Evolutionary conservation across 2,329 filamentous ascomycete genomes (phyloP).

Genomic region (Daldinia sp.): DNA sequence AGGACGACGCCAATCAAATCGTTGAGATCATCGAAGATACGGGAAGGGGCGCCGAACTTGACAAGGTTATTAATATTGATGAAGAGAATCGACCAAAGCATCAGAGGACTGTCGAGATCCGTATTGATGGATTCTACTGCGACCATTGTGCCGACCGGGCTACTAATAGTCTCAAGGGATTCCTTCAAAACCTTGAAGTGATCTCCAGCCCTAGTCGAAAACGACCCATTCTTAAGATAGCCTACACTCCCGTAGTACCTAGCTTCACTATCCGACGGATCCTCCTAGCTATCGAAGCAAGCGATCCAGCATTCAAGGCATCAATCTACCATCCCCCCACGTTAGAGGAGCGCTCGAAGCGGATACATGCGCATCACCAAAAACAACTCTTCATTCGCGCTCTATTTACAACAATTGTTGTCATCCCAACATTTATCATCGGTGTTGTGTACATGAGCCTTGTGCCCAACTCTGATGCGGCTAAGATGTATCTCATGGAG

Average conservation of each 20-base stretch:
- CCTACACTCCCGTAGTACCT: conserved; percentile 76
- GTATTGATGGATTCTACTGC: conserved; percentile 80
- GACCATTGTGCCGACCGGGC: conserved; percentile 75
- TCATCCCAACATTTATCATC: conserved; percentile 86
- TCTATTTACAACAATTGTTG: conserved; percentile 73
- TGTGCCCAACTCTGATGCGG: conserved; percentile 68
- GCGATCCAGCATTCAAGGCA: conserved; percentile 74
- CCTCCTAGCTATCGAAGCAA: conserved; percentile 72
- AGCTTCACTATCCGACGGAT: conserved; percentile 81
- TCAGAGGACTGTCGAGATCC: conserved; percentile 72
- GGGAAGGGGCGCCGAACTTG: conserved; percentile 74
- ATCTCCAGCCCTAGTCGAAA: conserved; percentile 67
- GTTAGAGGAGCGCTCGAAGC: conserved; percentile 82
- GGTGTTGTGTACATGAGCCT: conserved; percentile 94
- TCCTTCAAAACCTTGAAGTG: conserved; percentile 65
- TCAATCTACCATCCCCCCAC: conserved; percentile 83
- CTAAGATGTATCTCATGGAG: conserved; percentile 75
- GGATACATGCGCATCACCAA: conserved; percentile 78
- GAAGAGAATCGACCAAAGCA: conserved; percentile 45
- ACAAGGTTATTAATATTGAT: conserved; percentile 59
- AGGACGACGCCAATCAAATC: conserved; percentile 60
- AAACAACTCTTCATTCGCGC: conserved; percentile 77
- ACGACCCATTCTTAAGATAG: conserved; percentile 76
- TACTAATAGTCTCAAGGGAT: conserved; percentile 64
- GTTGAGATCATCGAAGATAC: conserved; percentile 69